Evolutionary conservation across 2,329 filamentous ascomycete species (phyloP).

Genomic region (Ophiocordyceps camponoti-leonardi): DNA sequence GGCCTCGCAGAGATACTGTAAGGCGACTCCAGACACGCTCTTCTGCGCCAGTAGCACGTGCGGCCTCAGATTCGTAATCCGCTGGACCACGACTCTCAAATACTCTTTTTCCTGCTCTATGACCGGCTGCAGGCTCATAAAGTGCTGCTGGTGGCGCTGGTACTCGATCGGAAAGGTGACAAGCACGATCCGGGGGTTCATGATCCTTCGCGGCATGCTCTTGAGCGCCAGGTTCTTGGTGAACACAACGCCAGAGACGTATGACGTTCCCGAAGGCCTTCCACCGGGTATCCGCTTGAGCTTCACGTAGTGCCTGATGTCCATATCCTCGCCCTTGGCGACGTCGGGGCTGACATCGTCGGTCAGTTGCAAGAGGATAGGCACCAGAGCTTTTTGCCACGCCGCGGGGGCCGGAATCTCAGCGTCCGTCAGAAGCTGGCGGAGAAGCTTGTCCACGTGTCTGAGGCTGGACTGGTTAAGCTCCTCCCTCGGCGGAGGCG

Average conservation of each 20-base stretch:
- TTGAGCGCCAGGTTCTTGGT: slow-evolving; percentile 94
- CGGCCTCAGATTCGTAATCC: slow-evolving; percentile 73
- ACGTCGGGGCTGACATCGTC: slow-evolving; percentile 92
- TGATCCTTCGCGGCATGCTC: slow-evolving; percentile 80
- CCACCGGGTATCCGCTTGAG: slow-evolving; percentile 91
- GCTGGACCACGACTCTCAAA: slow-evolving; percentile 74
- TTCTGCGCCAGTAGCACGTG: slow-evolving; percentile 84
- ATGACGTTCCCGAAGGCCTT: slow-evolving; percentile 79
- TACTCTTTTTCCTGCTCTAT: slow-evolving; percentile 96
- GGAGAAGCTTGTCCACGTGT: slow-evolving; percentile 72
- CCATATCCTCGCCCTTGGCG: slow-evolving; percentile 81
- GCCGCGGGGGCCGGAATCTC: slow-evolving; percentile 53
- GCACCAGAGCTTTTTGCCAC: slow-evolving; percentile 83
- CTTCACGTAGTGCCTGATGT: slow-evolving; percentile 94
- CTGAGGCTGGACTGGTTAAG: slow-evolving; percentile 74
- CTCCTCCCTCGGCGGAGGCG: slow-evolving; percentile 55
- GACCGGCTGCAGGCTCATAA: slow-evolving; percentile 95
- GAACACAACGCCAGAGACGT: slow-evolving; percentile 92
- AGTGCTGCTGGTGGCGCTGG: slow-evolving; percentile 69
- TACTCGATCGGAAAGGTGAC: slow-evolving; percentile 95
- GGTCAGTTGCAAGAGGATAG: slow-evolving; percentile 77
- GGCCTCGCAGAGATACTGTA: slow-evolving; percentile 74
- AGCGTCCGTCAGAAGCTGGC: slow-evolving; percentile 66
- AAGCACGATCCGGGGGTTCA: slow-evolving; percentile 73
- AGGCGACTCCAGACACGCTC: slow-evolving; percentile 76